These are phyloP conservation scores for Mucor plumbeus DNA, from an alignment of 371 early-diverging fungal species.

Conservation along the genomic window DNA sequence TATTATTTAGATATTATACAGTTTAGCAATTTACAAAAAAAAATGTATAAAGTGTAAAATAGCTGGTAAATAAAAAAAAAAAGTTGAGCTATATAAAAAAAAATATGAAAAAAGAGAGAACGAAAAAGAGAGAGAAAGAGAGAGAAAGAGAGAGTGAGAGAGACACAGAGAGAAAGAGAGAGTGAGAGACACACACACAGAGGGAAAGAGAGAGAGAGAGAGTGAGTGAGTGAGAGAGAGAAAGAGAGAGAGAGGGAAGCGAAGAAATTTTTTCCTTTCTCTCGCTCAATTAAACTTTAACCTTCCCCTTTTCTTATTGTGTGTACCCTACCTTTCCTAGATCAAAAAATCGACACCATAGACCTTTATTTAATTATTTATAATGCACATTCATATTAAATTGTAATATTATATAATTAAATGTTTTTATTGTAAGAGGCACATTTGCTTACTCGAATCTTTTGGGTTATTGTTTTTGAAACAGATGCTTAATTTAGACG, in stretches of 20 bases:
- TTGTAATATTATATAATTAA: neutral
- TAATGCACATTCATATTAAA: neutral
- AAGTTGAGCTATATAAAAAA: no score
- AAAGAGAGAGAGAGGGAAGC: neutral
- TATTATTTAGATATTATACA: neutral
- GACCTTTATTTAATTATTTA: neutral
- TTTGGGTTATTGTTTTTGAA: conserved; percentile 1
- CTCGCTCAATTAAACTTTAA: conserved; percentile 9
- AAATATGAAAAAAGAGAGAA: neutral
- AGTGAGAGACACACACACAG: neutral
- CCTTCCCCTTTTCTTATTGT: conserved; percentile 7
- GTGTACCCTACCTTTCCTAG: conserved; percentile 1
- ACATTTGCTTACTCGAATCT: neutral
- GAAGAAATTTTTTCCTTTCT: conserved; percentile 5
- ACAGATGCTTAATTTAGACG: conserved; percentile 5
- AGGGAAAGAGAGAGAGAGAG: neutral
- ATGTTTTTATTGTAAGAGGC: neutral
- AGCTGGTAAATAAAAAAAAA: neutral
- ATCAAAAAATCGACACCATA: conserved; percentile 2
- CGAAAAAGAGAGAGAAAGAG: neutral
- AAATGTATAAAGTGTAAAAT: neutral
- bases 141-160: neutral
- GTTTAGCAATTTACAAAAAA: no score
- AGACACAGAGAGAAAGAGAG: neutral
- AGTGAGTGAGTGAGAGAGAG: neutral